Conservation (phyloP, 2,329 filamentous ascomycete species). For the Talaromyces marneffei region DNA sequence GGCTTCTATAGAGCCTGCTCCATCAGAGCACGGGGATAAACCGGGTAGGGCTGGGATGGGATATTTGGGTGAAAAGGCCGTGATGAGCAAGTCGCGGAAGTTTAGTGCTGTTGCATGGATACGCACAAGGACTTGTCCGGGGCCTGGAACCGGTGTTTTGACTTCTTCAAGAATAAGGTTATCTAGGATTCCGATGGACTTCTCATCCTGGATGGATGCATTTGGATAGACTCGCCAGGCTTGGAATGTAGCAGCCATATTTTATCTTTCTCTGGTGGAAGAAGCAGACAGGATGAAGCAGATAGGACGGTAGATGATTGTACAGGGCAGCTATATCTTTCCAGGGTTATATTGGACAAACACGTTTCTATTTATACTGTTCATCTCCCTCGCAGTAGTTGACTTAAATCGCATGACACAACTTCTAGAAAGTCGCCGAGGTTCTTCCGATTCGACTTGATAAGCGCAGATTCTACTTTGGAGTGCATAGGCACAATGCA, state of each 20-base stretch:
- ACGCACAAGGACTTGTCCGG: background rate
- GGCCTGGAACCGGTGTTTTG: background rate
- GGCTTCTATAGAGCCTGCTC: conserved; percentile 52
- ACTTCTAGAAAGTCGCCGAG: background rate
- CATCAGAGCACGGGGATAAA: conserved; percentile 49
- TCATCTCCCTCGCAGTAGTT: background rate
- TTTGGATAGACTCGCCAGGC: background rate
- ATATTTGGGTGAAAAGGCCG: background rate
- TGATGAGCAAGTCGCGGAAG: background rate
- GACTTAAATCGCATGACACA: background rate
- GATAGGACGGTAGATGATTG: no score
- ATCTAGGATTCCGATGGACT: background rate
- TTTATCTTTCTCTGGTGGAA: background rate
- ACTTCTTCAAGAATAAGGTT: background rate
- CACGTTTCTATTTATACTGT: background rate
- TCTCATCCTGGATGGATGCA: background rate
- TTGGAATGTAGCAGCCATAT: background rate
- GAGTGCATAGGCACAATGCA: background rate
- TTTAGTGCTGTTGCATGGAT: background rate
- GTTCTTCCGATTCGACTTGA: background rate
- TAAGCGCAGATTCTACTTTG: background rate
- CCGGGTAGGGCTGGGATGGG: conserved; percentile 38
- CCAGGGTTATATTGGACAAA: background rate
- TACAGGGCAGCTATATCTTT: background rate
- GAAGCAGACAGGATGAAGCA: no score